Conservation (phyloP, 2,329 filamentous ascomycete genomes). For the Colletotrichum sp. region DNA sequence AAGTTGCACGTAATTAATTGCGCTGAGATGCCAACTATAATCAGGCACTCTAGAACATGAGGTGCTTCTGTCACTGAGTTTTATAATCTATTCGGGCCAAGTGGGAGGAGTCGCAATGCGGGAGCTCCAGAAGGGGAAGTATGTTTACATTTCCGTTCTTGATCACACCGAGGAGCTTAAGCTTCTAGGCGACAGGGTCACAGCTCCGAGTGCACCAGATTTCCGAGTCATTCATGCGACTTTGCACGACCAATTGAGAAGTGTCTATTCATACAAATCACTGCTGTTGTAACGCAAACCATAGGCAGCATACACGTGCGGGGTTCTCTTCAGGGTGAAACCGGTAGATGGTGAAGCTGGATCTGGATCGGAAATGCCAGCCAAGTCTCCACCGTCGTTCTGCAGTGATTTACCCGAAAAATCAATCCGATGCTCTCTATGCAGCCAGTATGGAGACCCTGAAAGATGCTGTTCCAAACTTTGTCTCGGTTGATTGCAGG, state of each 20-base stretch:
- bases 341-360: background rate
- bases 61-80: background rate
- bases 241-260: background rate
- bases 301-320: background rate
- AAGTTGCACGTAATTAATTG: background rate
- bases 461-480: background rate
- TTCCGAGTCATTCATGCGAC: background rate
- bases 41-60: background rate
- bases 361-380: background rate
- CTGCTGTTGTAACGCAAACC: background rate
- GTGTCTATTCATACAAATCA: background rate
- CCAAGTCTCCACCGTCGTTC: background rate
- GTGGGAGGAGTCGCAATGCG: background rate
- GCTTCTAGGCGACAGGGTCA: background rate
- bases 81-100: background rate
- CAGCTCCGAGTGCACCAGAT: background rate
- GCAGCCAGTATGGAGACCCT: background rate
- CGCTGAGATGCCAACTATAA: background rate
- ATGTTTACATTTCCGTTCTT: background rate
- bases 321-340: background rate
- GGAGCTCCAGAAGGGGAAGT: background rate
- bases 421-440: background rate
- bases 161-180: background rate
- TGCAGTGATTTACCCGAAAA: background rate
- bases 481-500: background rate